These are phyloP conservation scores for Calvatia gigantea DNA, from an alignment of 768 basidiomycete genomes.

Conservation along the genomic window DNA sequence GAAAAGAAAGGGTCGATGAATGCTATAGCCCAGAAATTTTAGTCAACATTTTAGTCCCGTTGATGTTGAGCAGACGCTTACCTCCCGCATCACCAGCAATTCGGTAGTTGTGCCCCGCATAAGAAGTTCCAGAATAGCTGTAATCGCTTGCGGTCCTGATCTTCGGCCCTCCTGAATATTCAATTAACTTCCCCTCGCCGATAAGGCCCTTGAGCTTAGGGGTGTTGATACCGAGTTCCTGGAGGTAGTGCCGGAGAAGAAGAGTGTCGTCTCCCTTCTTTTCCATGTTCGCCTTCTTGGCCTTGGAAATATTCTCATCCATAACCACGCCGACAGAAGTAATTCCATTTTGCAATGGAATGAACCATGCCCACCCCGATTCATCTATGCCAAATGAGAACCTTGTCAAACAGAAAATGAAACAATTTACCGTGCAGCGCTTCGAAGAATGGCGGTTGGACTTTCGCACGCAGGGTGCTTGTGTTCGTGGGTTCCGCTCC, in stretches of 20 bases:
- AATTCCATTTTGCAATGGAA: constrained; percentile 38
- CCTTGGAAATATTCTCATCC: constrained; percentile 21
- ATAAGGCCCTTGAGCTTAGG: constrained; percentile 33
- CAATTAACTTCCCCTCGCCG: constrained; percentile 18
- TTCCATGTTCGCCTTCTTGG: constrained; percentile 17
- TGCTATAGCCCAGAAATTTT: constrained; percentile 9
- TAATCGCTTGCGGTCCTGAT: constrained; percentile 30
- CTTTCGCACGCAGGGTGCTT: constrained; percentile 30
- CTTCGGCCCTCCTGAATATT: constrained; percentile 18
- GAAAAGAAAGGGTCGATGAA: constrained; percentile 28
- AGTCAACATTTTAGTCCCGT: neutral
- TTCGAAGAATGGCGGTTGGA: constrained; percentile 51
- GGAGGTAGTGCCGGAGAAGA: constrained; percentile 30
- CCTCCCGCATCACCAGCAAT: constrained; percentile 30
- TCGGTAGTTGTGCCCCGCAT: constrained; percentile 28
- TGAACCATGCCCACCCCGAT: constrained; percentile 49
- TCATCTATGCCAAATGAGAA: constrained; percentile 31
- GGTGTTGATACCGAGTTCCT: constrained; percentile 27
- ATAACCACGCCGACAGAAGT: constrained; percentile 46
- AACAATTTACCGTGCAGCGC: constrained; percentile 41
- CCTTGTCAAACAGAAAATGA: neutral
- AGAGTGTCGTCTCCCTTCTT: constrained; percentile 13
- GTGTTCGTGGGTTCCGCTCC: constrained; percentile 43
- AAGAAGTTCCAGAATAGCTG: constrained; percentile 28
- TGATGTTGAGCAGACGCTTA: neutral